Percentiles rank a stretch among this genome's conserved stretches.
Conservation (phyloP, 2,329 filamentous ascomycete species). For the Beauveria asiatica region DNA sequence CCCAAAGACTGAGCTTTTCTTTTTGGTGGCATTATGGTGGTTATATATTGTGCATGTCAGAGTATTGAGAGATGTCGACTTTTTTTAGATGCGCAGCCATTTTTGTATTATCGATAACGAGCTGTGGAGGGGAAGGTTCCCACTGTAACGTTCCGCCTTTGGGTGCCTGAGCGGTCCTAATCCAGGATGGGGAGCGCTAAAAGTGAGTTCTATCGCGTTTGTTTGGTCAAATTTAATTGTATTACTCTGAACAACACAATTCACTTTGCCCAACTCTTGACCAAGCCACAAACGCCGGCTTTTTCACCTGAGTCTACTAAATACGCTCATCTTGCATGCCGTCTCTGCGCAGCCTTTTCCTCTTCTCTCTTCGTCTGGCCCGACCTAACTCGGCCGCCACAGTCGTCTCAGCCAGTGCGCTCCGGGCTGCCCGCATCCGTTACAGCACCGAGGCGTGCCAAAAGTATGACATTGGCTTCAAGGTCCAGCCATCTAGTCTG, state of each 20-base stretch:
- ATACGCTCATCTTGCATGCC: not conserved
- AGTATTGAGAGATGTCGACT: not conserved
- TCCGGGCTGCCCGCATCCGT: not conserved
- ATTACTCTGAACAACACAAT: too few species aligned
- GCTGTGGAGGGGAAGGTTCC: not conserved
- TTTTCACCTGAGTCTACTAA: not conserved
- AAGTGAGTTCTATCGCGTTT: too few species aligned
- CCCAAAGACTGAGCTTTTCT: constrained; percentile 31
- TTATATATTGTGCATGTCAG: not conserved
- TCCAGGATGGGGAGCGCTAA: too few species aligned
- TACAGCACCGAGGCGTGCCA: not conserved
- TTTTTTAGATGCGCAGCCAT: not conserved
- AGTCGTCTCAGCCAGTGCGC: not conserved
- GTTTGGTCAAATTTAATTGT: too few species aligned
- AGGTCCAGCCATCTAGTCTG: not conserved
- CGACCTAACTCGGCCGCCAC: not conserved
- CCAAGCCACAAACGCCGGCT: not conserved
- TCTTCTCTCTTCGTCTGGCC: not conserved
- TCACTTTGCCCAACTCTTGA: not conserved
- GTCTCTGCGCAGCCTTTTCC: not conserved
- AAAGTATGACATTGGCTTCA: not conserved
- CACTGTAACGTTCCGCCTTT: not conserved
- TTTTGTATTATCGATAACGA: constrained; percentile 2
- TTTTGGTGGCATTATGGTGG: constrained; percentile 26
- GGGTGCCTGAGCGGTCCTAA: too few species aligned